Evolutionary conservation across 805 yeast species (phyloP).

Genomic region (Candida cerambycidarum): DNA sequence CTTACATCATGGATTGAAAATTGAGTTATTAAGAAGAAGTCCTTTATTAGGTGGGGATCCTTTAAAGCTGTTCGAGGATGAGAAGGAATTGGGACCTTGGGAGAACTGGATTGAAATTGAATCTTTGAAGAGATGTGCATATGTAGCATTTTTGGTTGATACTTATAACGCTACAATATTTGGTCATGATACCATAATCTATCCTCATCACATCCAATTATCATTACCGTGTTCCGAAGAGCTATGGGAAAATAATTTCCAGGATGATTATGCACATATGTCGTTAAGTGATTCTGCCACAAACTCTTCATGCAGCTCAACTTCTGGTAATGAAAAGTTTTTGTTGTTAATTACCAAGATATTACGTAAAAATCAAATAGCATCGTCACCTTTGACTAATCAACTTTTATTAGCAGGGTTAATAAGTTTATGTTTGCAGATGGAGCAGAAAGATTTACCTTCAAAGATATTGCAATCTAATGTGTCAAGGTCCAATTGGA

Average conservation of each 20-base stretch:
- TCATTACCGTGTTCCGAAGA: constrained; percentile 23
- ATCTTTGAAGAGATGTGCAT: constrained; percentile 27
- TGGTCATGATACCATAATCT: constrained; percentile 23
- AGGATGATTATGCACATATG: constrained; percentile 9
- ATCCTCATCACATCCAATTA: constrained; percentile 23
- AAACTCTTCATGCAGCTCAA: constrained; percentile 8
- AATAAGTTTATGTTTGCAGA: constrained; percentile 16
- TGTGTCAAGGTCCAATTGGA: constrained; percentile 18
- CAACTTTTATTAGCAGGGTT: constrained; percentile 17
- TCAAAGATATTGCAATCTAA: constrained; percentile 17
- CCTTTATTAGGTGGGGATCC: constrained; percentile 39
- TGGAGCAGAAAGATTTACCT: constrained; percentile 19
- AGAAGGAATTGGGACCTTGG: constrained; percentile 15
- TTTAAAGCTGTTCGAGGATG: constrained; percentile 10
- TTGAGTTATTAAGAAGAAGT: constrained; percentile 20
- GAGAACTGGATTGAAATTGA: constrained; percentile 34
- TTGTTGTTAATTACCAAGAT: constrained; percentile 18
- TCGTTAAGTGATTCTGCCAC: constrained; percentile 9
- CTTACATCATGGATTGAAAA: constrained; percentile 73
- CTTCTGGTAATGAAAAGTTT: constrained; percentile 19
- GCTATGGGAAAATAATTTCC: constrained; percentile 20
- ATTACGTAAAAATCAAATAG: constrained; percentile 18
- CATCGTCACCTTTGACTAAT: constrained; percentile 17
- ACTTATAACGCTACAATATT: constrained; percentile 30
- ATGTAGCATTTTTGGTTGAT: constrained; percentile 32